Evolutionary conservation across 2,329 filamentous ascomycete genomes (phyloP), one percentile per base, ranked within the genome.

Genomic region (Fusarium sambucinum): DNA sequence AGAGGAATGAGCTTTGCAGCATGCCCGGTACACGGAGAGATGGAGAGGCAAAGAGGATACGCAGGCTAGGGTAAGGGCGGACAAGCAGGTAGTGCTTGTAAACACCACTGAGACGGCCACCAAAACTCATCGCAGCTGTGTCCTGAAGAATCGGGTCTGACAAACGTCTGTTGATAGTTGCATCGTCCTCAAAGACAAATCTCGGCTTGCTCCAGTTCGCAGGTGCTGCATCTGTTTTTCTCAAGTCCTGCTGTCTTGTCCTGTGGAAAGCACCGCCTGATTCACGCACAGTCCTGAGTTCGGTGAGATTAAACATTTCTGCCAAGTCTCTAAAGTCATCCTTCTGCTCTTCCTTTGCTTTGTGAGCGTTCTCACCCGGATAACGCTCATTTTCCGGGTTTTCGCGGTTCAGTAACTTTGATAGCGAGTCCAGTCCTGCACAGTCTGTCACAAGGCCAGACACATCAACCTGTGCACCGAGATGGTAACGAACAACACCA

Each of bases 391-490:
- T 73, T 6, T 76, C 75, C 0, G 69, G 61, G 5, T 80, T 71
- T 4, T 78, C 71, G 11, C 69, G 62, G 11, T 76, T 73, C 25
- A 75, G 62, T 29, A 90, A 80, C 11, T 79, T 80, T 52, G 82
- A 81, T 17, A 92, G 80, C 0, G 88, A 89, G 12, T 90, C 87
- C 41, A 93, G 84, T 21, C 90, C 89, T 2, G 86, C 84, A 64
- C 85, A 87, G 42, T 91, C 87, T 72, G 89, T 90, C 19, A 88
- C 87, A 1, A 93, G 82, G 5, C 89, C 89, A 2, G 88, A 90
- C 8, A 93, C 81, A 65, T 93, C 91, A 29, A 93, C 87, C 74
- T 93, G 90, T 1, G 90, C 90, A 25, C 91, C 91, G 55, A 93
- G 87, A 72, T 88, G 79, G 75, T 93, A 93, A 29, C 90, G 85